Evolutionary conservation across 805 yeast genomes (phyloP), one percentile per base, ranked within the genome.

Genomic region (Blastobotrys mokoenaii): DNA sequence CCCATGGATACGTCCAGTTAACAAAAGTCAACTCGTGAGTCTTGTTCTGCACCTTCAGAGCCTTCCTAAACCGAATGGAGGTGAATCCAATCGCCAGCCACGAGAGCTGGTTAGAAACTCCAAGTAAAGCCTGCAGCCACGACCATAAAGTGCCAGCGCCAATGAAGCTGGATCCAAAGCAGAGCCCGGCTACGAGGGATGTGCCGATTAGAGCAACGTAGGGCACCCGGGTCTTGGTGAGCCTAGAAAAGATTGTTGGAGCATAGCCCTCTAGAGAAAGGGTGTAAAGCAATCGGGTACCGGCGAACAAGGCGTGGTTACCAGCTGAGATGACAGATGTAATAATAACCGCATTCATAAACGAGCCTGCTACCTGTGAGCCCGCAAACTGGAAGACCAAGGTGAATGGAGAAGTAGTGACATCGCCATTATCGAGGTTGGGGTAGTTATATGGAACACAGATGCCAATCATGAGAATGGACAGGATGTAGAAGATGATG

Each of bases 281-380:
- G 25, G 77, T 73, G 50, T 79, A 79, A 22, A 81, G 63, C 2
- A 83, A 69, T 58, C 87, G 69, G 3, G 83, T 73, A 1, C 82
- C 84, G 52, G 80, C 75, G 60, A 74, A 81, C 35, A 80, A 73
- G 9, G 83, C 78, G 39, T 80, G 73, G 62, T 80, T 81, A 50
- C 80, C 77, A 2, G 87, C 82, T 12, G 82, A 75, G 22, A 82
- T 62, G 49, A 83, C 77, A 0, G 82, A 77, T 5, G 81, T 60
- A 51, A 79, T 66, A 45, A 81, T 71, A 50, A 82, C 73, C 0
- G 84, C 76, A 49, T 77, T 77, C 51, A 77, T 68, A 53, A 77
- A 69, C 48, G 79, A 76, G 3, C 74, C 67, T 2, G 68, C 64
- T n/a, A 58, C 64, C 42, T 61, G 59, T 61, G 73, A 67, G 1